Conservation (phyloP, 2,329 filamentous ascomycete species). For the Aspergillus cejpii region DNA sequence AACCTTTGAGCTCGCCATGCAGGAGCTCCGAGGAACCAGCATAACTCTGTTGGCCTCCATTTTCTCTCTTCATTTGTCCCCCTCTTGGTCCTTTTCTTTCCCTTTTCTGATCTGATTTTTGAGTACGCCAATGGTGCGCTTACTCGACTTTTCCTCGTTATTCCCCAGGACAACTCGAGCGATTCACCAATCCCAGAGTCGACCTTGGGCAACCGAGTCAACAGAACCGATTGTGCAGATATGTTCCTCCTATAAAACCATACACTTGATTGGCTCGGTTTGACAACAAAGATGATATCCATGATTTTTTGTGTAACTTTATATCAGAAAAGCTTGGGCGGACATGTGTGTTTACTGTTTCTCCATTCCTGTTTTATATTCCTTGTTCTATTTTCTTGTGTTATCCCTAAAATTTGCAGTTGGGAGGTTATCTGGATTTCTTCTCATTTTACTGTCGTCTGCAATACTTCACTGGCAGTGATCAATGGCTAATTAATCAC, state of each 20-base stretch:
- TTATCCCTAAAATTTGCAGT: constrained; percentile 14
- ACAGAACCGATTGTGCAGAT: constrained; percentile 1
- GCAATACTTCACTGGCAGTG: not conserved
- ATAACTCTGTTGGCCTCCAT: not conserved
- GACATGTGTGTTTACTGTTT: constrained; percentile 20
- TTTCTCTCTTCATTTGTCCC: not conserved
- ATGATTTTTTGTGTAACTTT: constrained; percentile 21
- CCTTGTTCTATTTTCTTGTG: constrained; percentile 15
- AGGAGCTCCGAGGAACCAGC: not conserved
- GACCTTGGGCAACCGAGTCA: not conserved
- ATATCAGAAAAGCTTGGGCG: constrained; percentile 34
- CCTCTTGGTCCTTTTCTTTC: not conserved
- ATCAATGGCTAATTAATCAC: not conserved
- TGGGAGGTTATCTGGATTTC: constrained; percentile 7
- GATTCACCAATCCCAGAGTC: not conserved
- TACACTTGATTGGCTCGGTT: not conserved
- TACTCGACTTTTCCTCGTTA: not conserved
- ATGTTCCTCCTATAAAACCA: not conserved
- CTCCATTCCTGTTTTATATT: constrained; percentile 11
- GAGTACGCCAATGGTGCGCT: not conserved
- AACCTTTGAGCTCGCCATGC: not conserved
- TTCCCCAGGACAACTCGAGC: not conserved
- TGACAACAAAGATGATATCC: not conserved
- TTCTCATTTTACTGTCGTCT: constrained; percentile 9
- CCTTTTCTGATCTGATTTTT: not conserved